These are phyloP conservation scores for Vaccinium vitisidaea DNA, from an alignment of 148 eudicot genomes.

Conservation along the genomic window DNA sequence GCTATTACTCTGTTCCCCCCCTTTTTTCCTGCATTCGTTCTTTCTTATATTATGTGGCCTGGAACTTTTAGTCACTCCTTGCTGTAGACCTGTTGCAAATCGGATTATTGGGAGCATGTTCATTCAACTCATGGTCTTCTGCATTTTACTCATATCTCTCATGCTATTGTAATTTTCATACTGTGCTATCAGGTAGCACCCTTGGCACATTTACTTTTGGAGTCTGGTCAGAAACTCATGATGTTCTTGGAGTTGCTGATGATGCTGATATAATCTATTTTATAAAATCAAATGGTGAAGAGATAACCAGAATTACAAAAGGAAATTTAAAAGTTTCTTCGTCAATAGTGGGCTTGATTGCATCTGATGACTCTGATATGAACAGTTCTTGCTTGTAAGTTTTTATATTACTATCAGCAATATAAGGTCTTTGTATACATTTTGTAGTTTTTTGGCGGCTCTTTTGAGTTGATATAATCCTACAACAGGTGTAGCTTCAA, in stretches of 20 bases:
- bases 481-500: slow-evolving; percentile 79
- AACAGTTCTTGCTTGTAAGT: slow-evolving; percentile 73
- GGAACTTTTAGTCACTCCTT: not conserved
- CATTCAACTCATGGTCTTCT: not conserved
- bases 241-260: slow-evolving; percentile 76
- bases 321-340: slow-evolving; percentile 54
- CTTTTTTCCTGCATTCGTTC: not conserved
- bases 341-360: slow-evolving; percentile 64
- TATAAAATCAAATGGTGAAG: slow-evolving; percentile 89
- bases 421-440: slow-evolving; percentile 5
- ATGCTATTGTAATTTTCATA: slow-evolving; percentile 3
- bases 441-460: not conserved
- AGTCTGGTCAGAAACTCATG: slow-evolving; percentile 92
- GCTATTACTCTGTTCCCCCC: not conserved
- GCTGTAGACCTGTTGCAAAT: not conserved
- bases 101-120: not conserved
- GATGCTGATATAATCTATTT: slow-evolving; percentile 65
- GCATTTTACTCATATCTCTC: slow-evolving; percentile 10
- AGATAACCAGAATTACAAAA: slow-evolving; percentile 64
- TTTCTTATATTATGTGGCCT: not conserved
- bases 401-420: slow-evolving; percentile 3
- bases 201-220: slow-evolving; percentile 54
- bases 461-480: slow-evolving; percentile 10
- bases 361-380: slow-evolving; percentile 42
- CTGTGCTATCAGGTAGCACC: slow-evolving; percentile 48